Evolutionary conservation across 2,329 filamentous ascomycete genomes (phyloP).

Genomic region (Purpureocillium lavendulum): DNA sequence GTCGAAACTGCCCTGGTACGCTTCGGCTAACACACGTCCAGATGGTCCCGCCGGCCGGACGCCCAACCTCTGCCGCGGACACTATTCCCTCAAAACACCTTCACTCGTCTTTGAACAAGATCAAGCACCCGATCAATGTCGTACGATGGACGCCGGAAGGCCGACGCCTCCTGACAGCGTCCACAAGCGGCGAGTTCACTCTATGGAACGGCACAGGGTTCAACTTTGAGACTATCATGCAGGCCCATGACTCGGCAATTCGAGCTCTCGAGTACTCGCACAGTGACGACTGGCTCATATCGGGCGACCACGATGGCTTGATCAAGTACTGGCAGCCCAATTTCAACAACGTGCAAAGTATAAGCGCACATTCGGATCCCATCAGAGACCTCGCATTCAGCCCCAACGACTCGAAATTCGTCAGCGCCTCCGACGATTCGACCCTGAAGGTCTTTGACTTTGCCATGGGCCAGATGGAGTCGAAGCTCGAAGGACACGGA

Average conservation of each 20-base stretch:
- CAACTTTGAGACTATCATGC: constrained; percentile 99
- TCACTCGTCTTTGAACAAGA: constrained; percentile 97
- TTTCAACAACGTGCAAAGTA: constrained; percentile 96
- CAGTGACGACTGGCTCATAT: constrained; percentile 94
- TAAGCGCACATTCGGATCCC: constrained; percentile 82
- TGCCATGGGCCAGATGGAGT: constrained; percentile 74
- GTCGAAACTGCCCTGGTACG: constrained; percentile 9
- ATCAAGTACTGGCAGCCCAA: constrained; percentile 99
- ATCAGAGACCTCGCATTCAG: constrained; percentile 89
- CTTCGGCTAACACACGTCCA: constrained; percentile 22
- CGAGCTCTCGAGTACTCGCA: constrained; percentile 82
- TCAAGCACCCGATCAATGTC: constrained; percentile 94
- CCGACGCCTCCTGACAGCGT: constrained; percentile 81
- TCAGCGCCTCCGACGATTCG: constrained; percentile 91
- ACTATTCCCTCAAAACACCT: constrained; percentile 91
- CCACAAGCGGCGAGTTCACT: constrained; percentile 95
- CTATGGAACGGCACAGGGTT: constrained; percentile 98
- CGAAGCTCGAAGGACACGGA: constrained; percentile 81
- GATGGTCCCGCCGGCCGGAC: constrained; percentile 81
- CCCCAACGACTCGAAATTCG: constrained; percentile 90
- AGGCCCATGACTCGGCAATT: constrained; percentile 86
- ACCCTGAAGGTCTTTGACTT: constrained; percentile 96
- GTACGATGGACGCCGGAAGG: constrained; percentile 98
- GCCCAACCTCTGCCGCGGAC: constrained; percentile 67
- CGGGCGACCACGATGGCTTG: constrained; percentile 87